Percentiles rank a stretch among this genome's conserved stretches.
These are phyloP conservation scores for Tricholoma terreum DNA, from an alignment of 768 basidiomycete species.

Conservation along the genomic window DNA sequence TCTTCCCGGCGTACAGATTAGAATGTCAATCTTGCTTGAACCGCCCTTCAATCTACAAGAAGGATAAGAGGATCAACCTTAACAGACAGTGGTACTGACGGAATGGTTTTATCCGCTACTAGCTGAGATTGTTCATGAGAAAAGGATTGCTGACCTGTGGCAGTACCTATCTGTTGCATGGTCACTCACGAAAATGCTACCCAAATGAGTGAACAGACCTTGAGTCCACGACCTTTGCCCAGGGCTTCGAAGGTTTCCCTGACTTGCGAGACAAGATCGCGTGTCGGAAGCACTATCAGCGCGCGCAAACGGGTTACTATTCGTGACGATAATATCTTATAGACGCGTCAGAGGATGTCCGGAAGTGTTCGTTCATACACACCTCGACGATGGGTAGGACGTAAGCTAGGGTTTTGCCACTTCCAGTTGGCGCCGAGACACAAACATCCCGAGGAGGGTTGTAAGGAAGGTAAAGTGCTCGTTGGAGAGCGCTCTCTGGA, in stretches of 20 bases:
- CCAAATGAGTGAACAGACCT: constrained; percentile 44
- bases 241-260: constrained; percentile 87
- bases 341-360: not conserved
- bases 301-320: constrained; percentile 84
- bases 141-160: constrained; percentile 94
- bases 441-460: constrained; percentile 76
- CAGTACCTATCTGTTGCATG: constrained; percentile 59
- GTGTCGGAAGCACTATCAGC: constrained; percentile 86
- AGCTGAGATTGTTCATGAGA: constrained; percentile 85
- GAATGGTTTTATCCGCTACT: constrained; percentile 52
- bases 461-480: constrained; percentile 62
- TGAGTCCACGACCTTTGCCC: constrained; percentile 81
- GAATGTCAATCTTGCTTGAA: constrained; percentile 86
- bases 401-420: constrained; percentile 97
- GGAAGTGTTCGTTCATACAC: constrained; percentile 7
- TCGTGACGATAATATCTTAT: constrained; percentile 68
- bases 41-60: constrained; percentile 70
- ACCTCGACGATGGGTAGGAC: constrained; percentile 91
- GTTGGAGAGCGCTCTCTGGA: constrained; percentile 34
- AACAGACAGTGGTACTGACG: constrained; percentile 35
- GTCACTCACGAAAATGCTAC: constrained; percentile 1
- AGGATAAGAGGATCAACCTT: not conserved
- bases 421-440: constrained; percentile 96
- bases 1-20: constrained; percentile 94
- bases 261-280: constrained; percentile 91